phyloP scores from a whole-genome alignment of 176 grass and related monocot species.

The Carex scoparia region DNA sequence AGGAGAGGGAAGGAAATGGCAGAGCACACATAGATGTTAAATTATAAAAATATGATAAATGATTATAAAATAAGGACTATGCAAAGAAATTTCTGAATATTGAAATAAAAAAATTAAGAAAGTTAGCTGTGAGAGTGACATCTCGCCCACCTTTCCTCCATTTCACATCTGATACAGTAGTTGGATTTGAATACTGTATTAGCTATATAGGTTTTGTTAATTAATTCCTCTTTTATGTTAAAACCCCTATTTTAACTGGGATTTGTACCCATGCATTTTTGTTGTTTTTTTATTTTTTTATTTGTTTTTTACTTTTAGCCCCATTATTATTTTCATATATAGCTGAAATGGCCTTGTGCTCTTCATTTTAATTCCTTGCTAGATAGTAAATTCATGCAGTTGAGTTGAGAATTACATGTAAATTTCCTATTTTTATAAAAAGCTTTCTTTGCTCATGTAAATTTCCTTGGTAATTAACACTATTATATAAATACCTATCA shows the following conservation, averaged over 20 bases:
- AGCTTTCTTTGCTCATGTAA: no score
- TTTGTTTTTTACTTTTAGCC: neutral
- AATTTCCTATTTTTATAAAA: no score
- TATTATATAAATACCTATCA: neutral
- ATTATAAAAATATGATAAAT: neutral
- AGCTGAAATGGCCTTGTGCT: no score
- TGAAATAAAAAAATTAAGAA: neutral
- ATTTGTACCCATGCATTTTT: neutral
- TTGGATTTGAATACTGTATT: conserved; percentile 17
- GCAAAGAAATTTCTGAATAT: neutral
- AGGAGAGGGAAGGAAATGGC: neutral
- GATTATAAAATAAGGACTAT: neutral
- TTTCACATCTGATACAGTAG: neutral
- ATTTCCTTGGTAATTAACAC: neutral
- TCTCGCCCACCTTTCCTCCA: conserved; percentile 21
- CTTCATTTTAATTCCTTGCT: no score
- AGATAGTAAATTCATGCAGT: no score
- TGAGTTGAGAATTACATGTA: no score
- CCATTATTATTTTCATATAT: neutral
- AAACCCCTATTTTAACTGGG: neutral
- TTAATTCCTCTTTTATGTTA: neutral
- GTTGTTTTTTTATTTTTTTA: neutral
- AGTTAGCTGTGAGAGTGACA: conserved; percentile 13
- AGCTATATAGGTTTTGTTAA: neutral
- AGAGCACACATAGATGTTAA: conserved; percentile 17